Evolutionary conservation across 2,329 filamentous ascomycete species (phyloP).

Genomic region (Fusarium cicatricum): DNA sequence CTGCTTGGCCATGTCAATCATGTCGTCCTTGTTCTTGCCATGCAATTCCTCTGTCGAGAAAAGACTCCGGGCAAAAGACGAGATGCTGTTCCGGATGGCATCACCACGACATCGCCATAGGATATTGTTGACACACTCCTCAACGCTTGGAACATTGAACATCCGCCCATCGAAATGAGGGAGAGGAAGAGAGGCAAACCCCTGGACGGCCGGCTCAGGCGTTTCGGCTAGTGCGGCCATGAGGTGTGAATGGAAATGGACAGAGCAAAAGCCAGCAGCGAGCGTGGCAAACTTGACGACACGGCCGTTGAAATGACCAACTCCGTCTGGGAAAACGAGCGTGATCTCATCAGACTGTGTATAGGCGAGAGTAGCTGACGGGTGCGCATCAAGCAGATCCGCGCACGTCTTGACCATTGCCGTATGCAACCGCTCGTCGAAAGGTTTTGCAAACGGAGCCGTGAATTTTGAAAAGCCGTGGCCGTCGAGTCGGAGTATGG

Average conservation of each 20-base stretch:
- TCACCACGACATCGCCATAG: conserved; percentile 26
- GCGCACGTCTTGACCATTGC: conserved; percentile 27
- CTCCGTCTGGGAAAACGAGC: conserved; percentile 25
- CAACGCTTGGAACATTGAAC: conserved; percentile 23
- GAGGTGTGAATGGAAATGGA: conserved; percentile 27
- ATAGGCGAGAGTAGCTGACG: conserved; percentile 20
- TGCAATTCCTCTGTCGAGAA: conserved; percentile 21
- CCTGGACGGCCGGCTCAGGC: conserved; percentile 16
- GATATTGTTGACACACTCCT: conserved; percentile 23
- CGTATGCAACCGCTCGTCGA: conserved; percentile 22
- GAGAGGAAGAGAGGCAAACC: conserved; percentile 8
- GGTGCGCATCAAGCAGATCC: conserved; percentile 17
- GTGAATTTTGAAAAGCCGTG: conserved; percentile 32
- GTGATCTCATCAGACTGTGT: conserved; percentile 32
- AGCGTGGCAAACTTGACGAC: conserved; percentile 23
- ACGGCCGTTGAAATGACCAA: conserved; percentile 25
- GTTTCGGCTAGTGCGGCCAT: conserved; percentile 9
- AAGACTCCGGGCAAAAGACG: conserved; percentile 24
- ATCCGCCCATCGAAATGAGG: conserved; percentile 23
- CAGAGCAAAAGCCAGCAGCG: conserved; percentile 23
- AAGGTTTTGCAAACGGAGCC: conserved; percentile 18
- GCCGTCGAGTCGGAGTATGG: conserved; percentile 28
- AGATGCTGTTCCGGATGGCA: conserved; percentile 25
- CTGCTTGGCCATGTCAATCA: conserved; percentile 19
- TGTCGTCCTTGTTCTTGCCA: conserved; percentile 23